Conservation (phyloP, 139 green algal species). For the Picochlorum sp. region DNA sequence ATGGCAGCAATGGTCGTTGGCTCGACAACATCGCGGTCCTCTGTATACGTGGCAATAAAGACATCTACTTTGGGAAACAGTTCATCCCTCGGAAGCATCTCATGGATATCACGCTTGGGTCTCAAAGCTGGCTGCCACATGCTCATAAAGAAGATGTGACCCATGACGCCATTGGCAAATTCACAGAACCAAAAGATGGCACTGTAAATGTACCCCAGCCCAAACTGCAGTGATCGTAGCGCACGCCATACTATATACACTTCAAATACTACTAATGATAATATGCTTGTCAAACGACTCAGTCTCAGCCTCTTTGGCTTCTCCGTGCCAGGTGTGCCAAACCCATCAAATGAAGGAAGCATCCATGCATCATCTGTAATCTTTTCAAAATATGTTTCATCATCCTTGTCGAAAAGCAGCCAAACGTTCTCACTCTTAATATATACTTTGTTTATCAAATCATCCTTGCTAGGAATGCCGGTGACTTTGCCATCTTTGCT, state of each 20-base stretch:
- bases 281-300: conserved; percentile 9
- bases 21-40: conserved; percentile 17
- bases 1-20: conserved; percentile 16
- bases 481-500: neutral
- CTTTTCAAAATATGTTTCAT: too few relatives aligned
- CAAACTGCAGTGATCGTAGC: conserved; percentile 15
- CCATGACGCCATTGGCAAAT: neutral
- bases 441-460: too few relatives aligned
- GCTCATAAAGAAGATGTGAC: neutral
- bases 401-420: too few relatives aligned
- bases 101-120: neutral
- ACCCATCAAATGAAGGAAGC: neutral
- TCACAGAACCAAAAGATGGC: conserved; percentile 11
- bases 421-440: too few relatives aligned
- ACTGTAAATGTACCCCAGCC: conserved; percentile 13
- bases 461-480: neutral
- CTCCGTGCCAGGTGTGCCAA: conserved; percentile 5
- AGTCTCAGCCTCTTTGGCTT: neutral
- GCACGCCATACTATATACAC: conserved; percentile 22
- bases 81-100: conserved; percentile 12
- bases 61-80: conserved; percentile 1
- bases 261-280: neutral
- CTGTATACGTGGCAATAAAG: conserved; percentile 17
- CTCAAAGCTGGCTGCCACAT: conserved; percentile 9
- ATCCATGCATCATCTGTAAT: neutral